These are phyloP conservation scores for Chlorella variabilis DNA, from an alignment of 163 green algal genomes.

Conservation along the genomic window DNA sequence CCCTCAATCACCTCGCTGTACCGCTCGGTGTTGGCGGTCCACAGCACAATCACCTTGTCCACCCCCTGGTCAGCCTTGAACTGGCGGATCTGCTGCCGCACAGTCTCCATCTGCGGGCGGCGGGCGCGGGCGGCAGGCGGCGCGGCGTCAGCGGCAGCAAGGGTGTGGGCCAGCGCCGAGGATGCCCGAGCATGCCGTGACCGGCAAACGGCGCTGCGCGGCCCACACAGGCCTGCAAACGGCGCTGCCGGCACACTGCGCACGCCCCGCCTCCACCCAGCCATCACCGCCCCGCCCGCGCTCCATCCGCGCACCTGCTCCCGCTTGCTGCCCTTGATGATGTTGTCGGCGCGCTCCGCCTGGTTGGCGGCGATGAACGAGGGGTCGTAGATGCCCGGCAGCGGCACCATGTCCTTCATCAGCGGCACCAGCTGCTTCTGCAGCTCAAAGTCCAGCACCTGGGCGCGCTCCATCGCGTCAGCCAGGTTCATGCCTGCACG, in stretches of 20 bases:
- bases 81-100: conserved; percentile 88
- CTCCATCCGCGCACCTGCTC: conserved; percentile 82
- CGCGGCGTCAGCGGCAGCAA: too few species aligned
- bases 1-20: conserved; percentile 89
- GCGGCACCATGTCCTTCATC: conserved; percentile 92
- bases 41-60: conserved; percentile 90
- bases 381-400: conserved; percentile 97
- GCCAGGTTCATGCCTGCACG: conserved; percentile 84
- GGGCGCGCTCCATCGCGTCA: conserved; percentile 93
- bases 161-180: too few species aligned
- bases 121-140: background rate
- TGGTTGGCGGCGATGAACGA: conserved; percentile 98
- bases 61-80: conserved; percentile 88
- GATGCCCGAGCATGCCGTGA: too few species aligned
- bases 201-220: too few species aligned
- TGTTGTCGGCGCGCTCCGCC: conserved; percentile 90
- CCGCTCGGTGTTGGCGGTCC: conserved; percentile 99
- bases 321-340: conserved; percentile 93
- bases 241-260: too few species aligned
- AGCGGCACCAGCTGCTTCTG: conserved; percentile 96
- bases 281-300: background rate
- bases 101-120: conserved; percentile 40
- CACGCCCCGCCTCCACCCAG: too few species aligned
- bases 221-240: too few species aligned
- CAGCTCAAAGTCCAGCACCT: conserved; percentile 97